phyloP scores from a whole-genome alignment of 2,329 filamentous ascomycete genomes.

The Penicillium sp. region DNA sequence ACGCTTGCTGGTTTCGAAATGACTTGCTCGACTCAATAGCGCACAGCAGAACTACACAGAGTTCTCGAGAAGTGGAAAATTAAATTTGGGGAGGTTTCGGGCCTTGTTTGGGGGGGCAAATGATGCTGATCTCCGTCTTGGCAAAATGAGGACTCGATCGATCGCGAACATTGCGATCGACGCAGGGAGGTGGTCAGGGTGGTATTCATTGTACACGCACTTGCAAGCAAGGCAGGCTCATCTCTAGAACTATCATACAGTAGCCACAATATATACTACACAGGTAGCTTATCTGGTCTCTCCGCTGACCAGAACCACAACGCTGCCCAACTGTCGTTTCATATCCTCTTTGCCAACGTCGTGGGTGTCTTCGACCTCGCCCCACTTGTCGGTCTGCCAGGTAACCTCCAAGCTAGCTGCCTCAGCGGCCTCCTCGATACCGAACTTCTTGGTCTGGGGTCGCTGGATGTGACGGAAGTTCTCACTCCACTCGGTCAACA shows the following conservation, averaged over 20 bases:
- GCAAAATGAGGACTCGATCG: constrained; percentile 6
- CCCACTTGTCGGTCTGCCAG: constrained; percentile 91
- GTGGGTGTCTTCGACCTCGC: constrained; percentile 96
- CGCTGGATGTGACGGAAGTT: constrained; percentile 60
- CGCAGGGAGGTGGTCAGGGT: background rate
- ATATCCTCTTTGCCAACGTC: constrained; percentile 94
- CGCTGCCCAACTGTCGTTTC: constrained; percentile 82
- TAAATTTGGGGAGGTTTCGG: constrained; percentile 1
- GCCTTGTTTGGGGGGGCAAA: constrained; percentile 10
- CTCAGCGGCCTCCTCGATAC: constrained; percentile 77
- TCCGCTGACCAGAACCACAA: constrained; percentile 76
- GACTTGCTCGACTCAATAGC: too few relatives aligned
- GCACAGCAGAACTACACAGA: background rate
- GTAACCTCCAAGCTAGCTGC: constrained; percentile 80
- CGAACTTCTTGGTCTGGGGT: constrained; percentile 57
- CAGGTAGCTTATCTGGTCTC: constrained; percentile 31
- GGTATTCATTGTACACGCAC: constrained; percentile 2
- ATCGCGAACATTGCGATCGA: constrained; percentile 1
- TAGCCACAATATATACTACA: constrained; percentile 2
- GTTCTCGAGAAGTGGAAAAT: background rate
- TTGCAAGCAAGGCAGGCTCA: constrained; percentile 2
- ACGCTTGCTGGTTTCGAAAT: background rate
- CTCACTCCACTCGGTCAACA: constrained; percentile 87
- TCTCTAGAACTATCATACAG: constrained; percentile 12
- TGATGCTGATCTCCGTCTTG: constrained; percentile 13